phyloP scores from a whole-genome alignment of 1,284 basidiomycete species.

The Baeospora myosura region DNA sequence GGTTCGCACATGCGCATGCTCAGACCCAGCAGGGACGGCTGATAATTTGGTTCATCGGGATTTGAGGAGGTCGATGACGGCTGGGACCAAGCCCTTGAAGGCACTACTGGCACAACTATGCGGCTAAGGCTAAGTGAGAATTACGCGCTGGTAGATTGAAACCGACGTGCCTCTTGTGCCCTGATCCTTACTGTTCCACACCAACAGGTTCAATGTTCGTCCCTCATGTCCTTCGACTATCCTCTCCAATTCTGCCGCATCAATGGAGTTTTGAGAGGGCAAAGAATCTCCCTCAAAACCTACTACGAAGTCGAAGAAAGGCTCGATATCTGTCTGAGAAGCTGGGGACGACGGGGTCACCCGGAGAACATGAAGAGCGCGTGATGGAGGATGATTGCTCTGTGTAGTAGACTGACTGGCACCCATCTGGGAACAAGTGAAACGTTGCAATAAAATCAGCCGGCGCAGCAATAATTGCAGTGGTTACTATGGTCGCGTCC shows the following conservation, averaged over 20 bases:
- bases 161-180: slow-evolving; percentile 66
- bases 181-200: slow-evolving; percentile 89
- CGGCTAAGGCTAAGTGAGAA: slow-evolving; percentile 9
- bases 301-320: slow-evolving; percentile 95
- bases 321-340: slow-evolving; percentile 80
- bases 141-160: background rate
- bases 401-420: slow-evolving; percentile 65
- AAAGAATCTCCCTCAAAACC: slow-evolving; percentile 74
- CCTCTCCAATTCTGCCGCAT: slow-evolving; percentile 68
- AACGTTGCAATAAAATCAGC: too few relatives aligned
- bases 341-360: slow-evolving; percentile 85
- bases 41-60: slow-evolving; percentile 31
- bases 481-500: too few relatives aligned
- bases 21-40: slow-evolving; percentile 82
- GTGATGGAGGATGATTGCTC: slow-evolving; percentile 41
- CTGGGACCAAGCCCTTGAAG: slow-evolving; percentile 79
- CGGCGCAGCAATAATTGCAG: background rate
- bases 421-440: slow-evolving; percentile 57
- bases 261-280: slow-evolving; percentile 49
- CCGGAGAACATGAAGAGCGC: slow-evolving; percentile 78
- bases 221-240: slow-evolving; percentile 87
- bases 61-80: slow-evolving; percentile 27
- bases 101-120: slow-evolving; percentile 76
- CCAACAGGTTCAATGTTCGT: slow-evolving; percentile 66
- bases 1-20: slow-evolving; percentile 88